Conservation (phyloP, 139 green algal species). For the Protoeuglena noctilucae region DNA sequence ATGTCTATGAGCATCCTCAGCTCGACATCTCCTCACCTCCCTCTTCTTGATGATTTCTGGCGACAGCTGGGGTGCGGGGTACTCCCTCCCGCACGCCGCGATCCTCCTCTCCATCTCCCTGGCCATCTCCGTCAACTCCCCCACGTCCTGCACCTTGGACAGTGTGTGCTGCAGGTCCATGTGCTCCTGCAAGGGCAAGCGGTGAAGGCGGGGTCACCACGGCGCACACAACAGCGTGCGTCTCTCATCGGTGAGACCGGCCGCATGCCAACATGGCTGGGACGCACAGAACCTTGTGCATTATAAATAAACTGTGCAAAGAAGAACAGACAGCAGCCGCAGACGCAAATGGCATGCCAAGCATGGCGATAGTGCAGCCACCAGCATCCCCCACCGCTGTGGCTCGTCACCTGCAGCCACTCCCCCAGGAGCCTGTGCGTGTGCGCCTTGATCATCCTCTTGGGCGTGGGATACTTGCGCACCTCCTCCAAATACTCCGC, state of each 20-base stretch:
- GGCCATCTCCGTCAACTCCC: conserved; percentile 19
- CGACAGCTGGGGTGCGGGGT: conserved; percentile 33
- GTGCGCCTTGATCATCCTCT: conserved; percentile 21
- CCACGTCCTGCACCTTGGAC: not conserved
- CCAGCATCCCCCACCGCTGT: too few species aligned
- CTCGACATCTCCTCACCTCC: too few species aligned
- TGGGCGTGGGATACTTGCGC: not conserved
- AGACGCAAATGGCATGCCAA: too few species aligned
- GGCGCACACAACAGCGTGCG: not conserved
- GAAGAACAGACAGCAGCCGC: too few species aligned
- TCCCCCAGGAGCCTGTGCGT: conserved; percentile 20
- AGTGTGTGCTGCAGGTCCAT: conserved; percentile 64
- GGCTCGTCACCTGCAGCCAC: conserved; percentile 11
- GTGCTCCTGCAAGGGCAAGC: conserved; percentile 64
- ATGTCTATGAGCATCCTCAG: too few species aligned
- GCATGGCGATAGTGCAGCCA: too few species aligned
- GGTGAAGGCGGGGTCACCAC: not conserved
- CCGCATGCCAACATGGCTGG: not conserved
- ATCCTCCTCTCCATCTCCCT: conserved; percentile 28
- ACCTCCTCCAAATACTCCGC: not conserved
- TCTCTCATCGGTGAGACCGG: not conserved
- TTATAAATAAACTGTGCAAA: too few species aligned
- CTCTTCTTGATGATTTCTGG: too few species aligned
- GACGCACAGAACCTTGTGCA: conserved; percentile 27
- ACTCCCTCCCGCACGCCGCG: conserved; percentile 22